Conservation (phyloP, 164 flowering plant species). For the Platanus orientalis region DNA sequence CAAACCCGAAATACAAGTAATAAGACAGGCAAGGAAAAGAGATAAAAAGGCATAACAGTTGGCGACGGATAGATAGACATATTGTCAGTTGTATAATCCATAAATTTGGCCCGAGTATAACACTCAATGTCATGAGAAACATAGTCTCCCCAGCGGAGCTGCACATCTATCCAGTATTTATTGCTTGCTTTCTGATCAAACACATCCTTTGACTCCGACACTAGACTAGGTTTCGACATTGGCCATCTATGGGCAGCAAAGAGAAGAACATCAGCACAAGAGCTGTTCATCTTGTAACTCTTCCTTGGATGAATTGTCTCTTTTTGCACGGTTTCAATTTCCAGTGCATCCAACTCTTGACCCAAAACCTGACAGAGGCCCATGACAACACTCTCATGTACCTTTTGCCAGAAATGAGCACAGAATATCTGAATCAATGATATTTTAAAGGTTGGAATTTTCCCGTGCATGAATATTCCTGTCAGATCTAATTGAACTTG, state of each 20-base stretch:
- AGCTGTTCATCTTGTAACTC: conserved; percentile 99
- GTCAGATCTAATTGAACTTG: conserved; percentile 97
- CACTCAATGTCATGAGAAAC: conserved; percentile 99
- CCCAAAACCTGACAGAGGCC: conserved; percentile 98
- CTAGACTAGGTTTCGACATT: conserved; percentile 98
- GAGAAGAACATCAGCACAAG: conserved; percentile 95
- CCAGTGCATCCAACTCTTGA: conserved; percentile 97
- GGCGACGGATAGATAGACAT: conserved; percentile 99
- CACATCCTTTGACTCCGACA: conserved; percentile 95
- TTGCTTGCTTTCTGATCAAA: conserved; percentile 99
- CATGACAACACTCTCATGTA: conserved; percentile 99
- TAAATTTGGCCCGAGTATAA: conserved; percentile 92
- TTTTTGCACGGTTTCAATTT: conserved; percentile 97
- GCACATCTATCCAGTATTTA: conserved; percentile 99
- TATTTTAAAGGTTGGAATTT: conserved; percentile 96
- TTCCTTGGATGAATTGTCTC: conserved; percentile 99
- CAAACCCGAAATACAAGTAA: not conserved
- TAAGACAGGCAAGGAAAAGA: not conserved
- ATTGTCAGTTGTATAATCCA: conserved; percentile 99
- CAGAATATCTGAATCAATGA: conserved; percentile 97
- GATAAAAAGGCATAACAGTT: conserved; percentile 48
- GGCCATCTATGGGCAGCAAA: conserved; percentile 99
- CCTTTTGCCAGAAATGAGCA: conserved; percentile 98
- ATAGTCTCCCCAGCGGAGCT: conserved; percentile 99
- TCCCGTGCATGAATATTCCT: conserved; percentile 99